phyloP scores from a whole-genome alignment of 2,329 filamentous ascomycete genomes.

The Venturia nashicola region DNA sequence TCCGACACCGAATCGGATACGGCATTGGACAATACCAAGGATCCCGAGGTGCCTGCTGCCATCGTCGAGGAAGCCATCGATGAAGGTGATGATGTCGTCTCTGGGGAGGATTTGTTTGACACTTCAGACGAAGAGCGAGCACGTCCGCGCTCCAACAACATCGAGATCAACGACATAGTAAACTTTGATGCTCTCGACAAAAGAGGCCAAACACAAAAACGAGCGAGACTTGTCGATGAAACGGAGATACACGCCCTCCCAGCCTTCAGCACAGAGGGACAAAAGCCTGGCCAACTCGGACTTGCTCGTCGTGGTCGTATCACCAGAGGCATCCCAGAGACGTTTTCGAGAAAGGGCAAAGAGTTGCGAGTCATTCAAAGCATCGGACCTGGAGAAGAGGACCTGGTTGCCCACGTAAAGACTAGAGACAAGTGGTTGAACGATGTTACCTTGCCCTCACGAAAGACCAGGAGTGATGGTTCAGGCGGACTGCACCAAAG shows the following conservation, averaged over 20 bases:
- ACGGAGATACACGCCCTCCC: background rate
- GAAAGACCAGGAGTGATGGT: constrained; percentile 19
- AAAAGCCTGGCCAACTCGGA: background rate
- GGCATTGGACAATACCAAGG: background rate
- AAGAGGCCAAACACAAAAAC: background rate
- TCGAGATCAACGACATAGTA: background rate
- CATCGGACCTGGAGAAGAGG: constrained; percentile 10
- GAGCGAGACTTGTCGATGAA: background rate
- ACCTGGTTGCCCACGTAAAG: constrained; percentile 19
- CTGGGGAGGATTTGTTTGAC: background rate
- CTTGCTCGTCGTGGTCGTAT: background rate
- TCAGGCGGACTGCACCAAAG: constrained; percentile 29
- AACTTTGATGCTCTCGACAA: background rate
- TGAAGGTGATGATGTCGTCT: background rate
- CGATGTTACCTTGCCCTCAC: constrained; percentile 40
- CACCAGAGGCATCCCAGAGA: constrained; percentile 6
- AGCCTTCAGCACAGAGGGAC: background rate
- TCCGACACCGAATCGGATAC: background rate
- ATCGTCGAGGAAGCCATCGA: constrained; percentile 5
- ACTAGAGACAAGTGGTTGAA: constrained; percentile 39
- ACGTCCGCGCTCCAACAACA: background rate
- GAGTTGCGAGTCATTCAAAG: background rate
- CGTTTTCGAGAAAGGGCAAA: background rate
- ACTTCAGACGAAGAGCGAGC: background rate
- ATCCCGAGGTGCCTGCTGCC: background rate